Percentiles rank a stretch among this genome's conserved stretches.
Conservation (phyloP, 75 land plant species). For the Cryptomeria japonica region DNA sequence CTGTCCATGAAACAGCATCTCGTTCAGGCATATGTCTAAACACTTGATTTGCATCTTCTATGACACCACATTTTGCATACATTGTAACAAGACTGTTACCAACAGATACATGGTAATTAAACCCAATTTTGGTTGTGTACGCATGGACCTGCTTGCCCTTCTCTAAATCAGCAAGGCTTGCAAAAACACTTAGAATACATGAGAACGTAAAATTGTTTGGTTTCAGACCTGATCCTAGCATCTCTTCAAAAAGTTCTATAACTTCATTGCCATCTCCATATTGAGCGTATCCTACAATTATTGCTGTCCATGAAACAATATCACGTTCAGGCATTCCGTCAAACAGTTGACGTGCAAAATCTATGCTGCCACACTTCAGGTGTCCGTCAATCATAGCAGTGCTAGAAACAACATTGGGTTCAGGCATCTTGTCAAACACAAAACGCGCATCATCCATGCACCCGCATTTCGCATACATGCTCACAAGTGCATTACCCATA, state of each 20-base stretch:
- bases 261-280: constrained; percentile 15
- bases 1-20: constrained; percentile 33
- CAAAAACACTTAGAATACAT: constrained; percentile 20
- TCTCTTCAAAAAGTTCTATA: constrained; percentile 19
- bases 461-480: constrained; percentile 33
- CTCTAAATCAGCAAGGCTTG: constrained; percentile 7
- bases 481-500: constrained; percentile 30
- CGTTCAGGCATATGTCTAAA: constrained; percentile 18
- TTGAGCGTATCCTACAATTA: constrained; percentile 27
- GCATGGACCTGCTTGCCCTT: constrained; percentile 22
- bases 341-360: constrained; percentile 22
- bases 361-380: constrained; percentile 23
- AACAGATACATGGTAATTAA: constrained; percentile 16
- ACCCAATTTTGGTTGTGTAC: constrained; percentile 14
- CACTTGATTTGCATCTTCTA: constrained; percentile 24
- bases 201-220: constrained; percentile 20
- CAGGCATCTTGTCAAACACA: constrained; percentile 16
- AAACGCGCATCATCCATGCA: constrained; percentile 22
- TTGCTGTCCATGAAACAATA: constrained; percentile 32
- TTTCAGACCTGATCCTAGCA: constrained; percentile 9
- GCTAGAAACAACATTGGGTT: constrained; percentile 20
- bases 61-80: constrained; percentile 30
- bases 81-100: constrained; percentile 23
- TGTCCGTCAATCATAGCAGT: constrained; percentile 22
- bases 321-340: constrained; percentile 15